phyloP scores from a whole-genome alignment of 75 land plant genomes.

The Pinus albicaulis region DNA sequence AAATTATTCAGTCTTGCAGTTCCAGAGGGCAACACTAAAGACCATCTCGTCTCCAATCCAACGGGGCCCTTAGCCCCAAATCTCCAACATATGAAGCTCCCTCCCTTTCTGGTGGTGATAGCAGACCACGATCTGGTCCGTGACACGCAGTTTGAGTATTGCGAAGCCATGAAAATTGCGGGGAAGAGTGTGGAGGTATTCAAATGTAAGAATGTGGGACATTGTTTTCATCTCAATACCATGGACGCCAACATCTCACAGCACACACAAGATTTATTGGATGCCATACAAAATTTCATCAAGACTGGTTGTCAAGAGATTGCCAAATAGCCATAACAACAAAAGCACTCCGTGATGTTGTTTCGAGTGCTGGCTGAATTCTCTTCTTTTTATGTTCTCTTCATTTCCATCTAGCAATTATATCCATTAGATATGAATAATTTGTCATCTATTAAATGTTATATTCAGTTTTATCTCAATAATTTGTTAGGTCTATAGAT shows the following conservation, averaged over 20 bases:
- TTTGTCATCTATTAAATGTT: too few relatives aligned
- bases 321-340: too few relatives aligned
- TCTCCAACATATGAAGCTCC: constrained; percentile 23
- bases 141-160: constrained; percentile 60
- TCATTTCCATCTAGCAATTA: too few relatives aligned
- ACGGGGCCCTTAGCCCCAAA: constrained; percentile 47
- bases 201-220: constrained; percentile 21
- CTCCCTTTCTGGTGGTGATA: constrained; percentile 42
- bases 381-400: too few relatives aligned
- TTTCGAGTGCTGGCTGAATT: too few relatives aligned
- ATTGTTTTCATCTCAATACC: constrained; percentile 37
- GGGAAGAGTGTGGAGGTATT: constrained; percentile 47
- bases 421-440: too few relatives aligned
- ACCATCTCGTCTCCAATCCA: constrained; percentile 61
- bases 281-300: constrained; percentile 11
- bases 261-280: background rate
- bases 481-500: too few relatives aligned
- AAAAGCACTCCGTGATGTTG: too few relatives aligned
- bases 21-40: constrained; percentile 52
- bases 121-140: constrained; percentile 53
- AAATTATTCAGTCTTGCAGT: constrained; percentile 41
- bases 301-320: too few relatives aligned
- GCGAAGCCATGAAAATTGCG: constrained; percentile 47
- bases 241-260: constrained; percentile 4
- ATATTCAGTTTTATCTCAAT: too few relatives aligned